These are phyloP conservation scores for Ormosia semicastrata DNA, from an alignment of 306 rosid genomes.

Conservation along the genomic window DNA sequence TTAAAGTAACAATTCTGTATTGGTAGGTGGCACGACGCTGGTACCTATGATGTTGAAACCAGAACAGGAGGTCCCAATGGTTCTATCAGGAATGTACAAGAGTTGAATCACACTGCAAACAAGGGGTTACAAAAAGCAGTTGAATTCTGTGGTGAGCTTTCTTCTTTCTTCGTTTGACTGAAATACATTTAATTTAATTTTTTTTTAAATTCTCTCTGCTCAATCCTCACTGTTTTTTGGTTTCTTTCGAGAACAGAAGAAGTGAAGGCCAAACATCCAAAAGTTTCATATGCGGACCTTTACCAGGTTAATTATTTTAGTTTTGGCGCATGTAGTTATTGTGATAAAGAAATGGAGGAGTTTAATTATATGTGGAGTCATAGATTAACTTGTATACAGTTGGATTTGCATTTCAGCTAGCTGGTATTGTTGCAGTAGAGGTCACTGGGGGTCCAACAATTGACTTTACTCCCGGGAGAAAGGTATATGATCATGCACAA, in stretches of 20 bases:
- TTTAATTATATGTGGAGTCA: background rate
- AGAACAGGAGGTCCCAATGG: conserved; percentile 87
- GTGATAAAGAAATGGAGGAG: background rate
- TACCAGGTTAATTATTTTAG: conserved; percentile 71
- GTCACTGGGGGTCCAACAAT: conserved; percentile 89
- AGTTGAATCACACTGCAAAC: conserved; percentile 61
- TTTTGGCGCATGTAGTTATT: background rate
- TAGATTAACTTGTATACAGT: background rate
- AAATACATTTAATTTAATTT: no score
- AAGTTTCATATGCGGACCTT: conserved; percentile 70
- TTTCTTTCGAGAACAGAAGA: conserved; percentile 46
- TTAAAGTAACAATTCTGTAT: background rate
- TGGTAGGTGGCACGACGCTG: conserved; percentile 89
- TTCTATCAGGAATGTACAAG: conserved; percentile 58
- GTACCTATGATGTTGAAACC: conserved; percentile 62
- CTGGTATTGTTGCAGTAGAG: conserved; percentile 93
- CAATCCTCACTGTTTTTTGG: background rate
- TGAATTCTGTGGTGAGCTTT: conserved; percentile 61
- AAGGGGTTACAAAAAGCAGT: conserved; percentile 65
- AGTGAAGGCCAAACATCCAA: conserved; percentile 73
- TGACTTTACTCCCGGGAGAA: conserved; percentile 75
- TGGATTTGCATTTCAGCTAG: conserved; percentile 54
- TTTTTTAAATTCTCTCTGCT: background rate
- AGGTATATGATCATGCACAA: conserved; percentile 44
- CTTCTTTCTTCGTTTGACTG: background rate